Evolutionary conservation across 2,329 filamentous ascomycete species (phyloP), one percentile per base, ranked within the genome.

Genomic region (Lachnellula occidentalis): DNA sequence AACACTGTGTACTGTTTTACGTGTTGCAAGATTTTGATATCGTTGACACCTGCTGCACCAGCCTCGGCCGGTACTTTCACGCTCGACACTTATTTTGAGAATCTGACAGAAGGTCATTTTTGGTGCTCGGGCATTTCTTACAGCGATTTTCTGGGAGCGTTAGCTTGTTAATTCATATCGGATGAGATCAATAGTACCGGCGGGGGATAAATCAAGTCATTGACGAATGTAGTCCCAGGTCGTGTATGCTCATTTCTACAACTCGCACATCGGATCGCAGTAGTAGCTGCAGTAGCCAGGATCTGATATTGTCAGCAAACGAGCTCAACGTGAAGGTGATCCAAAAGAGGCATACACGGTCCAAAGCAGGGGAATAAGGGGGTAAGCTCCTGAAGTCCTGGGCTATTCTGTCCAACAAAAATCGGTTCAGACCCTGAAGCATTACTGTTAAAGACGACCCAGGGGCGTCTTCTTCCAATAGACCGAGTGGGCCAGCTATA

Each of bases 31-130:
- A 51, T 88, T 88, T 70, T 96, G 91, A 69, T 99, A 97, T 22
- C 90, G 82, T 61, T 91, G 88, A 69, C 95, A 99, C 66, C 87
- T 84, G 61, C 87, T 87, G 69, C 94, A 99, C 92, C 92, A 99
- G 6, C 94, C 94, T 64, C 92, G 85, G 45, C 88, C 91, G 46
- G 89, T 90, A 11, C 88, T 88, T 69, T 96, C 90, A 51, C 90
- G 80, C 71, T 97, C 92, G 31, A 99, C 86, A 60, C 91, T 96
- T 50, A 85, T 84, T 70, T 96, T 96, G n/a, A 99, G 75, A 46
- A 96, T 84, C 66, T 94, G 88, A 0, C 91, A 95, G 69, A 99
- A 99, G 50, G 79, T 89, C 63, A 76, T 79, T 68, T 76, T 80
- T 50, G 72, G 78, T 48, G 73, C 71, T 69, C 79, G 80, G 43